Conservation (phyloP, 106 monocot genomes). For the Hemerocallis citrina region DNA sequence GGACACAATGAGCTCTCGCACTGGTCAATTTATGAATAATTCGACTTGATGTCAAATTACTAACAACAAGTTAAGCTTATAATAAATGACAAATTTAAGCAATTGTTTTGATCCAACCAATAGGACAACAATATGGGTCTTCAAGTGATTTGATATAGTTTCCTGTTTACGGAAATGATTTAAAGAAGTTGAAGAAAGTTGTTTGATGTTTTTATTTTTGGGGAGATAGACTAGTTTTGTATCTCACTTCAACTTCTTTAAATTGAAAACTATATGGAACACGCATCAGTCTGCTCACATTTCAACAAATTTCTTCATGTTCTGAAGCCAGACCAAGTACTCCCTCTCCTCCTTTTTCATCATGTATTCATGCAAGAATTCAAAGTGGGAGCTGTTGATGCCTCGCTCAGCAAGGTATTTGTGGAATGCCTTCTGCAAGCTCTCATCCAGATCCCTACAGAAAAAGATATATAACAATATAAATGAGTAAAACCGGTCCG, state of each 20-base stretch:
- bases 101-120: background rate
- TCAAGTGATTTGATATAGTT: background rate
- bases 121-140: background rate
- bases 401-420: slow-evolving; percentile 55
- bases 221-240: too few species aligned
- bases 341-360: slow-evolving; percentile 55
- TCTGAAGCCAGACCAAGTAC: slow-evolving; percentile 54
- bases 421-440: slow-evolving; percentile 47
- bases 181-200: too few species aligned
- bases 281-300: slow-evolving; percentile 20
- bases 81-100: too few species aligned
- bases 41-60: too few species aligned
- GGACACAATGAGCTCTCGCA: too few species aligned
- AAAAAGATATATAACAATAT: too few species aligned
- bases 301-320: slow-evolving; percentile 46
- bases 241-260: background rate
- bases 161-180: background rate
- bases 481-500: too few species aligned
- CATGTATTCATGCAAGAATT: slow-evolving; percentile 55
- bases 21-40: too few species aligned
- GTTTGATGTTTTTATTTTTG: too few species aligned
- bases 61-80: too few species aligned
- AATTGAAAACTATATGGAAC: background rate
- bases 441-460: slow-evolving; percentile 66
- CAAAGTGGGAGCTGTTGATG: slow-evolving; percentile 30